Evolutionary conservation across 352 stramenopile genomes (phyloP), one percentile per base, ranked within the genome.

Genomic region (Phytophthora fragariae): DNA sequence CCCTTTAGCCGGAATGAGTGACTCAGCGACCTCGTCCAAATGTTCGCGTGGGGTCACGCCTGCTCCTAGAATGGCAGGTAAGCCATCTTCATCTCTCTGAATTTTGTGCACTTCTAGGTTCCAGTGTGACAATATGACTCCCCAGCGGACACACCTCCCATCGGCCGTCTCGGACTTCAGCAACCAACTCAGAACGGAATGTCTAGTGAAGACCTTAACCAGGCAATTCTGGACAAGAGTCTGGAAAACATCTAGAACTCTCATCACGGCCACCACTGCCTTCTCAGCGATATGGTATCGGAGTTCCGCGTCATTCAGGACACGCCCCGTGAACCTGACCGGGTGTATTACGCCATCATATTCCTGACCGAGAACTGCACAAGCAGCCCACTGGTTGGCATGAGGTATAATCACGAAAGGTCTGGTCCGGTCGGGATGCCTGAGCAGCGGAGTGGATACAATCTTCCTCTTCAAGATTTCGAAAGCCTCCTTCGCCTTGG

Each of bases 131-230:
- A 62, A 12, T 1, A 33, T 33, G 33, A 61, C 33, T 3, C 55
- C 55, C 55, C 19, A 50, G 37, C 50, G 56, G 3, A 62, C 56
- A 19, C 39, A 64, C 3, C 41, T 21, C 0, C 57, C 57, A n/a
- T 55, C 57, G 2, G 39, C 39, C 2, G 57, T 29, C 41, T 64
- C 56, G 9, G 57, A 64, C 39, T 31, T 24, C 3, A 64, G 8
- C 21, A 64, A 5, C 57, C 57, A 64, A 14, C 46, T 64, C 14
- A 64, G 41, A 3, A 63, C 57, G 6, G 57, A 63, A 15, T 55
- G 39, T 19, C 39, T 9, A 10, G 55, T 61, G 55, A 50, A 61
- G 1, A 61, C 19, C 7, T 33, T n/a, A 2, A 61, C 10, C 11
- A 7, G 31, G 2, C 17, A 31, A 9, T 14, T 7, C n/a, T 61